Percentiles rank a stretch among this genome's conserved stretches.
Conservation (phyloP, 208 protist species). For the Trypanosoma cruzi region DNA sequence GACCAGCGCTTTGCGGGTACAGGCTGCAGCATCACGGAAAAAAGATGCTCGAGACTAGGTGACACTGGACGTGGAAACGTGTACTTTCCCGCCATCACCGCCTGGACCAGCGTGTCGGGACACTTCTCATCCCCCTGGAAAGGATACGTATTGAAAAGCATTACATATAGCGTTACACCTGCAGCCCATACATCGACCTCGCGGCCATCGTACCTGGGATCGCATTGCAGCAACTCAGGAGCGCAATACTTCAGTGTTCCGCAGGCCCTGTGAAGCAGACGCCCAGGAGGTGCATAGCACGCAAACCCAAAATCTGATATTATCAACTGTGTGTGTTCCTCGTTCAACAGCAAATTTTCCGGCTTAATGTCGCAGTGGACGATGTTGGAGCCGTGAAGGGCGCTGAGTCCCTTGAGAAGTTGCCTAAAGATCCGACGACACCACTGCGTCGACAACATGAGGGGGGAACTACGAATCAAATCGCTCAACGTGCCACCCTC, state of each 20-base stretch:
- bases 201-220: conserved; percentile 87
- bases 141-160: conserved; percentile 94
- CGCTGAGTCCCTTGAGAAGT: conserved; percentile 59
- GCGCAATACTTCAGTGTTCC: conserved; percentile 86
- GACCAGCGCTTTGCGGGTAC: conserved; percentile 75
- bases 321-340: conserved; percentile 45
- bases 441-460: conserved; percentile 20
- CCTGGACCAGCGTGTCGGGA: conserved; percentile 58
- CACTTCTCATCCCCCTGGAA: conserved; percentile 62
- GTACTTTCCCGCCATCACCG: conserved; percentile 58
- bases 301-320: conserved; percentile 92
- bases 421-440: conserved; percentile 57
- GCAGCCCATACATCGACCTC: conserved; percentile 90
- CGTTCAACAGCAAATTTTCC: conserved; percentile 86
- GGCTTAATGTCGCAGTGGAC: conserved; percentile 91
- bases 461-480: conserved; percentile 15
- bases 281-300: conserved; percentile 50
- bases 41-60: conserved; percentile 45
- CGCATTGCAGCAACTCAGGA: conserved; percentile 73
- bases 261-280: conserved; percentile 57
- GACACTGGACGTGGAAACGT: conserved; percentile 59
- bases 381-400: conserved; percentile 68
- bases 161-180: conserved; percentile 88
- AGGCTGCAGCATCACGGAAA: conserved; percentile 74
- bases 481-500: conserved; percentile 83